Percentiles rank a stretch among this genome's conserved stretches.
These are phyloP conservation scores for Cudoniella acicularis DNA, from an alignment of 495 filamentous ascomycete genomes.

Conservation along the genomic window DNA sequence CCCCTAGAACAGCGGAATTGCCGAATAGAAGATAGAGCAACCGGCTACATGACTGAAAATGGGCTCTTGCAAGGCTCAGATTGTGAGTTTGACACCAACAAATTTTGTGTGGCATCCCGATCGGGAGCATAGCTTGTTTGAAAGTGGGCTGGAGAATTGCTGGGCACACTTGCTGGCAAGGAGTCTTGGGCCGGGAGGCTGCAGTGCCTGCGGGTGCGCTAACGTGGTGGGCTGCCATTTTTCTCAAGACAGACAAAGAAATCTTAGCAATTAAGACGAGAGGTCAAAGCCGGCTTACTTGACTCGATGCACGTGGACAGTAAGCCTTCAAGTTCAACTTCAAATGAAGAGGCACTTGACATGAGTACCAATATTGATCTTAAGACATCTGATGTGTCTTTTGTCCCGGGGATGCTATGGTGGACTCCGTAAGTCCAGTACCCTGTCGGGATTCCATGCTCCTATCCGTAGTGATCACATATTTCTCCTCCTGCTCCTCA, in stretches of 20 bases:
- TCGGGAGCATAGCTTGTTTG: constrained; percentile 44
- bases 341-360: constrained; percentile 20
- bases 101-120: constrained; percentile 34
- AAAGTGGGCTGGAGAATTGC: constrained; percentile 19
- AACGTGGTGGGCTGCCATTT: constrained; percentile 11
- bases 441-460: constrained; percentile 14
- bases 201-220: constrained; percentile 21
- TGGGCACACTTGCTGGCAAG: constrained; percentile 22
- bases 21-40: constrained; percentile 39
- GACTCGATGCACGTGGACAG: constrained; percentile 49
- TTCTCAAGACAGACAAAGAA: constrained; percentile 22
- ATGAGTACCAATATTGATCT: not conserved
- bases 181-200: constrained; percentile 25
- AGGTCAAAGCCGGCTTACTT: constrained; percentile 37
- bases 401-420: constrained; percentile 24
- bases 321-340: constrained; percentile 30
- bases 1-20: constrained; percentile 31
- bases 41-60: constrained; percentile 41
- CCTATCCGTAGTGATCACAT: constrained; percentile 19
- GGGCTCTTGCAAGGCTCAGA: constrained; percentile 36
- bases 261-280: constrained; percentile 14
- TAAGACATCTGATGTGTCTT: constrained; percentile 25
- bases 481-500: constrained; percentile 18
- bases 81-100: constrained; percentile 48
- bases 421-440: constrained; percentile 2